Conservation (phyloP, 768 basidiomycete genomes). For the Leccinum subtestaceum region DNA sequence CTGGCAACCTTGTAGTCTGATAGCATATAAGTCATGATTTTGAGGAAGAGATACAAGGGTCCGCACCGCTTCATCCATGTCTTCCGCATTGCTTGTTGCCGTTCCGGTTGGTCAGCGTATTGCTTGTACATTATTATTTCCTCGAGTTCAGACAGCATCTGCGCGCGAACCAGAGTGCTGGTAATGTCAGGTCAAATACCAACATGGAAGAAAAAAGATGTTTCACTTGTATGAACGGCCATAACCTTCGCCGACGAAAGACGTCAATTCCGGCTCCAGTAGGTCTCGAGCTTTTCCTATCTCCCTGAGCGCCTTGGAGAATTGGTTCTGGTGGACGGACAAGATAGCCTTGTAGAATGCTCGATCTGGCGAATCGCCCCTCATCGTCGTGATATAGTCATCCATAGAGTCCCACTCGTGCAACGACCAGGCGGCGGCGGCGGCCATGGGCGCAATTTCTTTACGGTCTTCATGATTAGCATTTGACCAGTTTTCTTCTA, state of each 20-base stretch:
- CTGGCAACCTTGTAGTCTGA: conserved; percentile 90
- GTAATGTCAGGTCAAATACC: conserved; percentile 11
- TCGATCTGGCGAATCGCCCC: conserved; percentile 86
- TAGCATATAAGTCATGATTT: not conserved
- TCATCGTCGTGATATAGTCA: conserved; percentile 92
- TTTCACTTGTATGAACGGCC: conserved; percentile 94
- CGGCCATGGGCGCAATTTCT: conserved; percentile 94
- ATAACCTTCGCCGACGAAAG: conserved; percentile 93
- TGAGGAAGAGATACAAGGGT: not conserved
- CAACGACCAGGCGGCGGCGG: conserved; percentile 95
- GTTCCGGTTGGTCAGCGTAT: conserved; percentile 87
- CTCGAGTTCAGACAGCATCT: conserved; percentile 97
- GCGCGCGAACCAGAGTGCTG: conserved; percentile 94
- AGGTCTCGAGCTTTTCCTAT: conserved; percentile 92
- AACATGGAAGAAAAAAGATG: not conserved
- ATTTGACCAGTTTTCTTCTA: conserved; percentile 84
- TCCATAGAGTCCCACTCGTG: conserved; percentile 99
- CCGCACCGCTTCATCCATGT: conserved; percentile 95
- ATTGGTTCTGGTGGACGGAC: conserved; percentile 94
- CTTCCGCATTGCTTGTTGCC: conserved; percentile 85
- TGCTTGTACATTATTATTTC: conserved; percentile 97
- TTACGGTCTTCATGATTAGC: conserved; percentile 80
- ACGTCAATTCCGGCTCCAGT: conserved; percentile 85
- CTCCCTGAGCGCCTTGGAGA: conserved; percentile 82
- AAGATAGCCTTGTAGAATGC: conserved; percentile 96